Conservation (phyloP, 768 basidiomycete species). For the Panus rudis region DNA sequence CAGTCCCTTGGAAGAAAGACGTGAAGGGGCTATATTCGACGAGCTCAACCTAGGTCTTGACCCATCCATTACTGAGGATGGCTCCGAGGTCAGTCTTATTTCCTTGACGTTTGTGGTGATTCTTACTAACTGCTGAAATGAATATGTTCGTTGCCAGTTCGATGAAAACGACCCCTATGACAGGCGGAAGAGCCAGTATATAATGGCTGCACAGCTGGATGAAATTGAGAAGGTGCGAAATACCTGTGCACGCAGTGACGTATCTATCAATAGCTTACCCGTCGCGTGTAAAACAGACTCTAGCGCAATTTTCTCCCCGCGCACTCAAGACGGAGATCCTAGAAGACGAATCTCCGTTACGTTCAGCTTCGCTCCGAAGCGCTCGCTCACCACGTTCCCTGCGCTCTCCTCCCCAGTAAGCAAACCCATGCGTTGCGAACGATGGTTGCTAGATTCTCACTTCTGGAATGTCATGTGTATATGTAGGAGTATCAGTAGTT, state of each 20-base stretch:
- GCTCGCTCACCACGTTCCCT: constrained; percentile 6
- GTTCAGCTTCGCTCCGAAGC: constrained; percentile 10
- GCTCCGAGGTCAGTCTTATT: constrained; percentile 29
- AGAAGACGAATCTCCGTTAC: constrained; percentile 13
- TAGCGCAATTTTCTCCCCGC: constrained; percentile 21
- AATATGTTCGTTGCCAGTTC: constrained; percentile 34
- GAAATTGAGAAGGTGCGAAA: constrained; percentile 63
- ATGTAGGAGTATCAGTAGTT: too few relatives aligned
- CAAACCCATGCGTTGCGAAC: too few relatives aligned
- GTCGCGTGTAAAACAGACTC: constrained; percentile 9
- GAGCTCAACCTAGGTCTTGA: constrained; percentile 39
- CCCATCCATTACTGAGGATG: constrained; percentile 35
- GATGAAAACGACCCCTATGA: constrained; percentile 70
- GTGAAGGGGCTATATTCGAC: constrained; percentile 39
- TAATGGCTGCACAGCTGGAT: constrained; percentile 71
- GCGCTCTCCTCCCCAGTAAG: constrained; percentile 9
- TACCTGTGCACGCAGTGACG: background rate
- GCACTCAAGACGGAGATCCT: constrained; percentile 16
- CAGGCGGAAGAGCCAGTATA: constrained; percentile 64
- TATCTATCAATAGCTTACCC: background rate
- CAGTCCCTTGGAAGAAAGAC: constrained; percentile 35
- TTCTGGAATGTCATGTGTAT: background rate
- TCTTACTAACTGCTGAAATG: constrained; percentile 8
- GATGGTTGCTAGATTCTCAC: background rate
- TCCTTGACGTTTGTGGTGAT: constrained; percentile 13